Conservation (phyloP, 2,329 filamentous ascomycete genomes). For the Epichloe festucae region DNA sequence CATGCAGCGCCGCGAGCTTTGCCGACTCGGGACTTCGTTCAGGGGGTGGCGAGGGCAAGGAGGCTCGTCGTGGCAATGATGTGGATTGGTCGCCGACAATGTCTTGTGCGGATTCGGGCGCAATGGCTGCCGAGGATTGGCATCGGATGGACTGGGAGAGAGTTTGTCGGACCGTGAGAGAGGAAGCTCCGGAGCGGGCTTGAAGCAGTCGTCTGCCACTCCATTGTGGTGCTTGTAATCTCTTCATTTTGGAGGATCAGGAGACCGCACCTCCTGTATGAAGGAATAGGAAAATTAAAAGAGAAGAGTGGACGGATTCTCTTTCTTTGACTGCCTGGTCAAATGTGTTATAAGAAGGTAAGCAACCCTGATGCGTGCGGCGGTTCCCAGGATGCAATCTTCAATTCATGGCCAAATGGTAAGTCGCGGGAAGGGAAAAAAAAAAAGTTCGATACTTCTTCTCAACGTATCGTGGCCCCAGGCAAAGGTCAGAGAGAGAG, state of each 20-base stretch:
- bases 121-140: conserved; percentile 22
- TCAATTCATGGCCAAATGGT: background rate
- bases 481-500: background rate
- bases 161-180: conserved; percentile 13
- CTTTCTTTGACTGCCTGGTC: background rate
- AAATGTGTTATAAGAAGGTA: no score
- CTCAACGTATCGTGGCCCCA: background rate
- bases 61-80: conserved; percentile 11
- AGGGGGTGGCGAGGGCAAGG: conserved; percentile 61
- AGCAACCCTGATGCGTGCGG: background rate
- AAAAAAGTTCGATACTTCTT: conserved; percentile 6
- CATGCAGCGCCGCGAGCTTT: conserved; percentile 86
- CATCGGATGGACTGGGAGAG: conserved; percentile 15
- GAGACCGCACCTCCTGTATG: background rate
- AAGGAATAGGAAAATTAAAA: background rate
- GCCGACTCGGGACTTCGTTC: conserved; percentile 57
- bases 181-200: conserved; percentile 17
- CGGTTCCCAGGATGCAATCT: background rate
- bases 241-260: conserved; percentile 22
- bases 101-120: conserved; percentile 11
- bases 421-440: conserved; percentile 4
- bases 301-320: background rate
- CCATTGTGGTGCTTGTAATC: conserved; percentile 28
- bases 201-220: conserved; percentile 26
- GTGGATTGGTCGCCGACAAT: conserved; percentile 9